These are phyloP conservation scores for Tetradesmus obliquus DNA, from an alignment of 139 green algal genomes.

Conservation along the genomic window DNA sequence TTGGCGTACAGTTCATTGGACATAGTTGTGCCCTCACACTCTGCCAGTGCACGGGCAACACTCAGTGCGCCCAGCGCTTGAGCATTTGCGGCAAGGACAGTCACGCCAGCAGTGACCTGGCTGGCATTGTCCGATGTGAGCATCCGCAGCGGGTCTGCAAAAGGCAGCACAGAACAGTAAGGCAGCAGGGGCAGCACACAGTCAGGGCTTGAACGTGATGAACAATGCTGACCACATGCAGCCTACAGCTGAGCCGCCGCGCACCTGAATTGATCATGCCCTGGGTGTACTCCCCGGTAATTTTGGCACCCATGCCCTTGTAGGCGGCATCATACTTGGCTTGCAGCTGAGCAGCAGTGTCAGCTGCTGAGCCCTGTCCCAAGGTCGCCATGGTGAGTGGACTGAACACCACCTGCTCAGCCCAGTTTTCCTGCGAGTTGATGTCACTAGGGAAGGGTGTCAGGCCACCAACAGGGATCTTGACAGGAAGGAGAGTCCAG, in stretches of 20 bases:
- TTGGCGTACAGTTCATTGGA: conserved; percentile 25
- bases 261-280: conserved; percentile 41
- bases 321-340: conserved; percentile 21
- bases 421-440: conserved; percentile 5
- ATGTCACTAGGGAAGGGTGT: conserved; percentile 26
- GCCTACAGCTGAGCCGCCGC: not conserved
- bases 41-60: conserved; percentile 4
- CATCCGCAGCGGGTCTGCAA: conserved; percentile 24
- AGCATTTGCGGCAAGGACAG: not conserved
- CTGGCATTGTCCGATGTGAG: conserved; percentile 1
- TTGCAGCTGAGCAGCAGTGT: not conserved
- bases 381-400: conserved; percentile 36
- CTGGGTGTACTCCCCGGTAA: conserved; percentile 4
- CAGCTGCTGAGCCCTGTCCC: not conserved
- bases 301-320: not conserved
- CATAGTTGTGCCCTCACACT: not conserved
- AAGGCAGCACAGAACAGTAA: not conserved
- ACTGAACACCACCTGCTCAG: not conserved
- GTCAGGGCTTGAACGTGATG: not conserved
- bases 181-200: not conserved
- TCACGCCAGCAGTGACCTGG: not conserved
- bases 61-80: not conserved
- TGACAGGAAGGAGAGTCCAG: conserved; percentile 8
- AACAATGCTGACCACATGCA: not conserved
- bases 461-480: conserved; percentile 24